Conservation (phyloP, 2,329 filamentous ascomycete genomes). For the Plenodomus lindquistii region DNA sequence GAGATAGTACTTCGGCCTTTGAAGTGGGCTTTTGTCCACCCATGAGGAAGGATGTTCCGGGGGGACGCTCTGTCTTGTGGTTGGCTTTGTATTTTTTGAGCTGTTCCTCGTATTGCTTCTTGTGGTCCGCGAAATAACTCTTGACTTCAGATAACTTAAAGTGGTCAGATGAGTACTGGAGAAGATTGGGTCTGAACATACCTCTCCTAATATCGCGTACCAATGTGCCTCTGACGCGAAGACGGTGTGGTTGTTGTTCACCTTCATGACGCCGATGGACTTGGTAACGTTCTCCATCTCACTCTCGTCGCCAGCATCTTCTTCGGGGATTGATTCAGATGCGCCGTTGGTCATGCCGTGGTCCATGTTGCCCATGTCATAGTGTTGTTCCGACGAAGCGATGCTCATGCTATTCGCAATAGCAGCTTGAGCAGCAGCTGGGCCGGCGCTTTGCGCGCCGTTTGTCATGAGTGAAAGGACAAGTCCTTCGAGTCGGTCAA, state of each 20-base stretch:
- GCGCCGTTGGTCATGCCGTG: constrained; percentile 59
- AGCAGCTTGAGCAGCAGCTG: constrained; percentile 62
- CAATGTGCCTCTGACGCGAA: constrained; percentile 58
- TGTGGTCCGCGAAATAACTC: constrained; percentile 83
- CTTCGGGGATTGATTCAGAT: constrained; percentile 59
- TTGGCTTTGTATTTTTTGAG: constrained; percentile 74
- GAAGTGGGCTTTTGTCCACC: constrained; percentile 70
- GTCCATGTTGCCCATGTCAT: constrained; percentile 59
- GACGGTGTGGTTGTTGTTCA: constrained; percentile 53
- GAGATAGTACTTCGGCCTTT: constrained; percentile 75
- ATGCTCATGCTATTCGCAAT: constrained; percentile 54
- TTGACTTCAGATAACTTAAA: constrained; percentile 84
- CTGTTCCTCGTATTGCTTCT: constrained; percentile 84
- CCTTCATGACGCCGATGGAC: constrained; percentile 58
- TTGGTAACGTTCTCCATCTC: constrained; percentile 61
- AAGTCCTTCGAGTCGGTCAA: constrained; percentile 89
- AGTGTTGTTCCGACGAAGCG: constrained; percentile 43
- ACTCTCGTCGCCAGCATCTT: constrained; percentile 62
- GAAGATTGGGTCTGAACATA: constrained; percentile 39
- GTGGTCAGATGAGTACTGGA: constrained; percentile 10
- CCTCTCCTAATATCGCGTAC: constrained; percentile 56
- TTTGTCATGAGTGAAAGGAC: constrained; percentile 94
- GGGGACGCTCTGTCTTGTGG: constrained; percentile 60
- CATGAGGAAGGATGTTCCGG: constrained; percentile 77
- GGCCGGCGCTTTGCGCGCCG: constrained; percentile 66